phyloP scores from a whole-genome alignment of 305 asterid genomes.

The Fraxinus paxiana region DNA sequence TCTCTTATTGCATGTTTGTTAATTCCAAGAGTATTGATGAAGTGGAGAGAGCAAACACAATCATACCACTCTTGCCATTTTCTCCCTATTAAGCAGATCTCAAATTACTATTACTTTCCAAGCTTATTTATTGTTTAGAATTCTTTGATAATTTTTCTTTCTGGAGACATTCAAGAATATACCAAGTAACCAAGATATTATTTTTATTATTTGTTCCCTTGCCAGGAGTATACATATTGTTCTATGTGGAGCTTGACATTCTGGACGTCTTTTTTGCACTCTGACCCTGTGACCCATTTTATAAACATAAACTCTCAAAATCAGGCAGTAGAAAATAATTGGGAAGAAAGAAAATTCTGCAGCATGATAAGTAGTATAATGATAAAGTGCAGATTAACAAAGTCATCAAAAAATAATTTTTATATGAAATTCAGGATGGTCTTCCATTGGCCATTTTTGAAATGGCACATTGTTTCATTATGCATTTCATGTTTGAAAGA shows the following conservation, averaged over 20 bases:
- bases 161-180: not conserved
- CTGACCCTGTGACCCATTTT: not conserved
- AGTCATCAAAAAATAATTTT: not conserved
- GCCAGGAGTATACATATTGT: not conserved
- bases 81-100: not conserved
- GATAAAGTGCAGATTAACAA: not conserved
- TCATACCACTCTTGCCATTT: not conserved
- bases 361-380: not conserved
- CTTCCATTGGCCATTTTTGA: not conserved
- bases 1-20: not conserved
- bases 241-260: not conserved
- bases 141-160: not conserved
- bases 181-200: not conserved
- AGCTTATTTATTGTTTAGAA: not conserved
- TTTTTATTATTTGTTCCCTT: not conserved
- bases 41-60: not conserved
- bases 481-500: not conserved
- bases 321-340: not conserved
- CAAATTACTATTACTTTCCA: not conserved
- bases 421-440: not conserved
- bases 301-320: not conserved
- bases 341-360: not conserved
- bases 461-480: not conserved
- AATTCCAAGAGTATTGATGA: slow-evolving; percentile 1
- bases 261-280: not conserved